Percentiles rank a stretch among this genome's conserved stretches.
These are phyloP conservation scores for Nakaseomyces kungkrabaensis DNA, from an alignment of 1,139 yeast genomes.

Conservation along the genomic window DNA sequence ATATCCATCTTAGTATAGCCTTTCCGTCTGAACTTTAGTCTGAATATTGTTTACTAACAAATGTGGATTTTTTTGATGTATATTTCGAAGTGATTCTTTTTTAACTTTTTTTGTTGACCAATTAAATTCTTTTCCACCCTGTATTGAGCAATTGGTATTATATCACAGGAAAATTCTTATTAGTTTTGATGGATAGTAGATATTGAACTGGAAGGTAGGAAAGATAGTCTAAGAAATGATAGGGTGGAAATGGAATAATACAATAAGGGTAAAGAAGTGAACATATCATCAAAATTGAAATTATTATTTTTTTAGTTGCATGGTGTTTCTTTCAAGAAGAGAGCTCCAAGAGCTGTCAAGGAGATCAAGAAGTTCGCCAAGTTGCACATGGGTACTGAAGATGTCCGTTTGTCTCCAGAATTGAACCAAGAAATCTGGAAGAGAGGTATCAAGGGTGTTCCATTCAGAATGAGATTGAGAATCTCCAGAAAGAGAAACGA, in stretches of 20 bases:
- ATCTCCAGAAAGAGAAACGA: slow-evolving; percentile 99
- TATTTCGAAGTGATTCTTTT: no score
- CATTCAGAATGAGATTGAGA: slow-evolving; percentile 96
- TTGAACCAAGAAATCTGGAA: slow-evolving; percentile 98
- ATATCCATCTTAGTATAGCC: no score
- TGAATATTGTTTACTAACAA: background rate
- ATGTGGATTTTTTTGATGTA: background rate
- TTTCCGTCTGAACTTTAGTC: no score
- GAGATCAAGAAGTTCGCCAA: slow-evolving; percentile 98
- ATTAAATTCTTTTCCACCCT: no score
- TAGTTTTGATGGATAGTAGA: no score
- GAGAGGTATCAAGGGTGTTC: slow-evolving; percentile 99
- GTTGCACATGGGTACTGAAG: slow-evolving; percentile 98
- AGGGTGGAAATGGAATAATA: no score
- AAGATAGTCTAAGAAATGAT: no score
- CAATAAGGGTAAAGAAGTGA: no score
- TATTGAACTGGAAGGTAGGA: no score
- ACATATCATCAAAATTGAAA: background rate
- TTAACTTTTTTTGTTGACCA: no score
- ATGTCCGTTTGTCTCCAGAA: slow-evolving; percentile 98
- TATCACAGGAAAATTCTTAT: no score
- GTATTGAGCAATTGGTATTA: no score
- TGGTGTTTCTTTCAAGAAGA: slow-evolving; percentile 98
- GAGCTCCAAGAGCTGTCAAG: slow-evolving; percentile 99
- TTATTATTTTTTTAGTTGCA: slow-evolving; percentile 45